A percentile compares a stretch with the other conserved stretches of the same genome.
These are phyloP conservation scores for Sarcomyxa edulis DNA, from an alignment of 768 basidiomycete species.

Conservation along the genomic window DNA sequence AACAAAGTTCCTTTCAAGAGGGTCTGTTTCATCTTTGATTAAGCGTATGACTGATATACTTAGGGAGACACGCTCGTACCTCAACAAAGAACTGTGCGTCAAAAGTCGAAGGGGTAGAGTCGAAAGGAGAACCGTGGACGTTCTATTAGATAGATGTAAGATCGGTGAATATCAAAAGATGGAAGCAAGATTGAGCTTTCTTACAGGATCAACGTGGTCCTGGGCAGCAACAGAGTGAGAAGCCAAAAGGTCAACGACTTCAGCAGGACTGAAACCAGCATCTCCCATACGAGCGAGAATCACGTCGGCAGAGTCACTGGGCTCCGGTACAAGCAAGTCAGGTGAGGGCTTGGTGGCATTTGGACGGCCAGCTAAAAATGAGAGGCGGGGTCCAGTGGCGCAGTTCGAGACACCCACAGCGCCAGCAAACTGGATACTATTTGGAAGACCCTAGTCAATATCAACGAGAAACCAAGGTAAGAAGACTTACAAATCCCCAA, in stretches of 20 bases:
- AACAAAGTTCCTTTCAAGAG: constrained; percentile 18
- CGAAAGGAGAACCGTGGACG: constrained; percentile 18
- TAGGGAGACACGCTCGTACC: constrained; percentile 7
- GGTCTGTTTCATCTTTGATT: constrained; percentile 11
- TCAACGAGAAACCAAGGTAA: neutral
- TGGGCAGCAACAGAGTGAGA: constrained; percentile 22
- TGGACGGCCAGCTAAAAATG: constrained; percentile 32
- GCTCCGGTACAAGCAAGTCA: constrained; percentile 28
- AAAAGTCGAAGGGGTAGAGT: constrained; percentile 23
- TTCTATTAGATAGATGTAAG: constrained; percentile 6
- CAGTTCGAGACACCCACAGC: constrained; percentile 31
- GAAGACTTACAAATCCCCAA: constrained; percentile 28
- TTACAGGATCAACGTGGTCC: constrained; percentile 14
- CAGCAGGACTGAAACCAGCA: constrained; percentile 25
- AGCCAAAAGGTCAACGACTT: constrained; percentile 28
- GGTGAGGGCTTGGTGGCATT: constrained; percentile 20
- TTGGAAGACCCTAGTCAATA: neutral
- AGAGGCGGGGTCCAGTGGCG: constrained; percentile 30
- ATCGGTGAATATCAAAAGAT: constrained; percentile 4
- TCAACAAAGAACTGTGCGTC: constrained; percentile 28
- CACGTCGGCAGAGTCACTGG: constrained; percentile 18
- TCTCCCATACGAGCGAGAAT: constrained; percentile 26
- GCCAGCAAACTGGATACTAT: constrained; percentile 28
- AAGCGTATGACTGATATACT: neutral
- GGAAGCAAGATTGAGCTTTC: constrained; percentile 15